Evolutionary conservation across 768 basidiomycete species (phyloP), one percentile per base, ranked within the genome.

Genomic region (Tricholomella constricta): DNA sequence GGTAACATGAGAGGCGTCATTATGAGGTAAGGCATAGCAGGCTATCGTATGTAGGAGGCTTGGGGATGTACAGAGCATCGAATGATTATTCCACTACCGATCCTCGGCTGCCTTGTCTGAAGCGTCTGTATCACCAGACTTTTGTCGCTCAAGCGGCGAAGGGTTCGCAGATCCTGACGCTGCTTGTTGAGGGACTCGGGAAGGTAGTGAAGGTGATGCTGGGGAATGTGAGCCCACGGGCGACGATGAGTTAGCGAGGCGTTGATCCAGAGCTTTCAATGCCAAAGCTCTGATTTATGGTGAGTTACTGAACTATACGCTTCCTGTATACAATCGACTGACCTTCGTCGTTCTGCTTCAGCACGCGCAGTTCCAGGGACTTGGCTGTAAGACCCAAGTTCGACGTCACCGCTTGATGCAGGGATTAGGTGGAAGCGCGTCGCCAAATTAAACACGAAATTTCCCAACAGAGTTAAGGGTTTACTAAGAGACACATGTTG

Each of bases 311-410:
- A 6, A 31, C 17, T n/a, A 41, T 14, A 15, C 32, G 46, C 34
- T 23, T n/a, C 31, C 34, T 20, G 14, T 31, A 22, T 17, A 32
- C 14, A 35, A 23, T 36, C 48, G 14, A 68, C 83, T 51, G 56
- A 94, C 94, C 96, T 82, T 75, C 96, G 77, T 54, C 97, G 78
- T 74, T 99, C 97, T 17, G 97, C 97, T 72, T 99, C 97, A 19
- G 97, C 97, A 29, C 97, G 81, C 17, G 94, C 87, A 64, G 87
- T 89, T 12, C 92, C 94, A 31, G 94, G 93, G 42, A 90, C 77
- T 61, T 85, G 85, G 36, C 72, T 76, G 66, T 93, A 94, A 9
- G 74, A 74, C 12, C 85, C 90, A 54, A 79, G 77, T 66, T 94
- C 93, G 32, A 91, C 55, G 62, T 94, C 93, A 34, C 78, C 54